phyloP scores from a whole-genome alignment of 768 basidiomycete genomes.

The Crassisporium funariophilum region DNA sequence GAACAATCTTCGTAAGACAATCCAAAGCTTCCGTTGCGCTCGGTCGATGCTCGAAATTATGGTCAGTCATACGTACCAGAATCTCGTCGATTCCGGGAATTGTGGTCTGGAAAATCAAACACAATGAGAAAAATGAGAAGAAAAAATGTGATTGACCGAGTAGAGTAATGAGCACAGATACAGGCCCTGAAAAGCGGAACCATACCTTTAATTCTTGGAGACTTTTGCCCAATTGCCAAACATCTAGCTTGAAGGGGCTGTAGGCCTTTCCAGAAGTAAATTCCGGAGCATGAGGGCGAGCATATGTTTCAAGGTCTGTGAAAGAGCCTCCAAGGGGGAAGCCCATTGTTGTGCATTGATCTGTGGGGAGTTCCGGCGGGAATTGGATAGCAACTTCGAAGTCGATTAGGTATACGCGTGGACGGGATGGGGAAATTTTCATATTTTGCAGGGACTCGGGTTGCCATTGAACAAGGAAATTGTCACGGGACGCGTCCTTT shows the following conservation, averaged over 20 bases:
- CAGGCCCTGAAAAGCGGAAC: too few relatives aligned
- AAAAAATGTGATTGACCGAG: neutral
- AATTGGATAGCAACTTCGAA: constrained; percentile 32
- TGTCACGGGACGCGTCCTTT: constrained; percentile 34
- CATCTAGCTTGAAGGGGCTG: constrained; percentile 29
- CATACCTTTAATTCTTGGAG: constrained; percentile 19
- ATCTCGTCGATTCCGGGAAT: constrained; percentile 16
- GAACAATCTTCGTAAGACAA: constrained; percentile 3
- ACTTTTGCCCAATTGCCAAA: constrained; percentile 29
- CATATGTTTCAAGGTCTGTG: constrained; percentile 18
- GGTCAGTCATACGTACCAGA: constrained; percentile 7
- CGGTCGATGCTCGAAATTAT: neutral
- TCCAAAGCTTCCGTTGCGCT: constrained; percentile 9
- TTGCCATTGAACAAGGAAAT: constrained; percentile 33
- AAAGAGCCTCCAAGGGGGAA: constrained; percentile 24
- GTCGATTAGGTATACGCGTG: constrained; percentile 34
- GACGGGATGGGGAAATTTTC: constrained; percentile 16
- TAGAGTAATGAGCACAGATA: neutral
- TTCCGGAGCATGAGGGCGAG: constrained; percentile 24
- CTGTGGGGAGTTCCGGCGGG: constrained; percentile 15
- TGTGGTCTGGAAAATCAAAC: constrained; percentile 11
- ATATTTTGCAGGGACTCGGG: constrained; percentile 26
- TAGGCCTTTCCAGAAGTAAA: constrained; percentile 20
- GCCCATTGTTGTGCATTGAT: constrained; percentile 17
- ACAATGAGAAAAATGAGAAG: neutral